phyloP scores from a whole-genome alignment of 2,329 filamentous ascomycete genomes.

The Fusarium irregulare region DNA sequence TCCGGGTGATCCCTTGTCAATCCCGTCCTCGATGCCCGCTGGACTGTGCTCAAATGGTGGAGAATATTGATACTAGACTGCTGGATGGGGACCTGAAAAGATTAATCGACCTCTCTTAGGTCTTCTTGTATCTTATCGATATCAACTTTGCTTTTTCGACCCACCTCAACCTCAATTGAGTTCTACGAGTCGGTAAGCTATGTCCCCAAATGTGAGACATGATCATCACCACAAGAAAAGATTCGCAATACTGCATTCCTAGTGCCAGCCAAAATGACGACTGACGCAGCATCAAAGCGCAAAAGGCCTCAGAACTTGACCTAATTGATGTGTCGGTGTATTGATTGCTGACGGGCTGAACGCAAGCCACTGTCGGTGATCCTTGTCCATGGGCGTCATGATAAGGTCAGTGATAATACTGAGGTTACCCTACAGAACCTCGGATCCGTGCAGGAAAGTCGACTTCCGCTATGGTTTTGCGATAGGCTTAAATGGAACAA shows the following conservation, averaged over 20 bases:
- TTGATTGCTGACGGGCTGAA: neutral
- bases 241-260: neutral
- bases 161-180: neutral
- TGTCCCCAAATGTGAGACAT: neutral
- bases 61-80: neutral
- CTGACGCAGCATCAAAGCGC: neutral
- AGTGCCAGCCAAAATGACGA: neutral
- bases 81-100: neutral
- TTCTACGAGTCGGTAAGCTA: rapidly evolving
- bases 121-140: no score
- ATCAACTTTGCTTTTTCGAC: neutral
- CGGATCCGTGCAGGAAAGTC: neutral
- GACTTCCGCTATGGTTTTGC: no score
- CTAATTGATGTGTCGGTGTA: neutral
- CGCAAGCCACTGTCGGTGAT: neutral
- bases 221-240: no score
- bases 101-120: rapidly evolving
- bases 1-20: neutral
- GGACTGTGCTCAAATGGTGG: neutral
- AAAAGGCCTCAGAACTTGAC: neutral
- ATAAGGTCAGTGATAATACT: neutral
- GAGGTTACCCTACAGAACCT: neutral
- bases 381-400: neutral
- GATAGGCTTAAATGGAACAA: no score
- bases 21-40: no score